phyloP scores from a whole-genome alignment of 2,329 filamentous ascomycete genomes.

The Colletotrichum eremochloae region DNA sequence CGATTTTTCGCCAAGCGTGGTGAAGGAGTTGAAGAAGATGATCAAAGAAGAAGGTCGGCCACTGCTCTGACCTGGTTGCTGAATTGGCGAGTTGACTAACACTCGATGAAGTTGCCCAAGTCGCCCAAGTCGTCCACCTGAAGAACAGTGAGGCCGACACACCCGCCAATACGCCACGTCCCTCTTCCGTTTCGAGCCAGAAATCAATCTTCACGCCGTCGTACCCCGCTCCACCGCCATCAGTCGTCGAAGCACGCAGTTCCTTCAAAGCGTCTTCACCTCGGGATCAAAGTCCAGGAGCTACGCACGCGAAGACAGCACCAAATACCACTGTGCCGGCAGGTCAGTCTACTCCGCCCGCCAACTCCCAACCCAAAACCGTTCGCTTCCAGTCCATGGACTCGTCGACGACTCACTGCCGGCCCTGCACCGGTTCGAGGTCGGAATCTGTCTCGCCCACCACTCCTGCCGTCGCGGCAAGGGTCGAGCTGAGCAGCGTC shows the following conservation, averaged over 20 bases:
- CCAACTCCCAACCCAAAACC: slow-evolving; percentile 13
- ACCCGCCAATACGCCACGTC: slow-evolving; percentile 13
- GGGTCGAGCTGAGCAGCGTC: slow-evolving; percentile 66
- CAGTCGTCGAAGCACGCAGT: background rate
- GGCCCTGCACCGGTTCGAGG: slow-evolving; percentile 10
- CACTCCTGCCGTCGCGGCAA: background rate
- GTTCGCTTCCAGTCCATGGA: slow-evolving; percentile 36
- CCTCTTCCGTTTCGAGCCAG: slow-evolving; percentile 7
- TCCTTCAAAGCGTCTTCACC: slow-evolving; percentile 26
- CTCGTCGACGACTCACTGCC: slow-evolving; percentile 33
- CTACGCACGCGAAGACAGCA: background rate
- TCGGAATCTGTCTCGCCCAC: slow-evolving; percentile 13
- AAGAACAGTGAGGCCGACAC: slow-evolving; percentile 26
- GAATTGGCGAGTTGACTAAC: slow-evolving; percentile 9
- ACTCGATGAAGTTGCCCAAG: slow-evolving; percentile 26
- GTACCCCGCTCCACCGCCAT: slow-evolving; percentile 27
- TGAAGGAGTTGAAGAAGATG: slow-evolving; percentile 44
- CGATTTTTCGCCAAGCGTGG: slow-evolving; percentile 39
- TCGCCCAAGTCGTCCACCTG: slow-evolving; percentile 24
- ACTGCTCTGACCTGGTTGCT: background rate
- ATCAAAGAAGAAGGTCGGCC: slow-evolving; percentile 44
- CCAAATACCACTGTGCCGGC: background rate
- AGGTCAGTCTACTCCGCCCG: slow-evolving; percentile 19
- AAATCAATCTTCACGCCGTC: slow-evolving; percentile 22
- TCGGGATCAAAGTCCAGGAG: slow-evolving; percentile 20